phyloP scores from a whole-genome alignment of 2,329 filamentous ascomycete species.

The Pseudogymnoascus destructans region DNA sequence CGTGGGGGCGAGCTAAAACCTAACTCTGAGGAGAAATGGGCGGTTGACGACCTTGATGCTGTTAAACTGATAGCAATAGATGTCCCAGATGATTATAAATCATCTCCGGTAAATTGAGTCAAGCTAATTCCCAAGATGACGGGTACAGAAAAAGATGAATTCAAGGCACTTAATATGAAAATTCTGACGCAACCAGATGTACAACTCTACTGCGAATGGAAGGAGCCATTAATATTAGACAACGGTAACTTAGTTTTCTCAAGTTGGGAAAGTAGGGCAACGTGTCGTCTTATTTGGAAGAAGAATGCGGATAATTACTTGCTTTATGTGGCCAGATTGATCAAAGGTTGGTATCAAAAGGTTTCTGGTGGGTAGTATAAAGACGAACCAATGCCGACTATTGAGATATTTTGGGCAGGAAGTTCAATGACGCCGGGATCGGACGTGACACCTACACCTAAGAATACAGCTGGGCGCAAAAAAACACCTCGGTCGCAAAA shows the following conservation, averaged over 20 bases:
- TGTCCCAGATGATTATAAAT: not conserved
- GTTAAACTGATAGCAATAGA: not conserved
- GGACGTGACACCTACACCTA: constrained; percentile 8
- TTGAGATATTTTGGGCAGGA: not conserved
- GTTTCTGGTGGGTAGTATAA: not conserved
- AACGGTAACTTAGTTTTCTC: not conserved
- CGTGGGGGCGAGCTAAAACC: constrained; percentile 8
- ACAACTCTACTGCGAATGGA: not conserved
- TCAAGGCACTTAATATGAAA: not conserved
- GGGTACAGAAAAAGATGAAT: not conserved
- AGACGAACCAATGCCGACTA: not conserved
- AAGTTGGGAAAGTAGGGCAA: not conserved
- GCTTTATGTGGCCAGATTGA: not conserved
- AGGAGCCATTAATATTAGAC: not conserved
- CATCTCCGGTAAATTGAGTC: not conserved
- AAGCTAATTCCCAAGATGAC: not conserved
- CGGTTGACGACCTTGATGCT: not conserved
- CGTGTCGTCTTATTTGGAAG: not conserved
- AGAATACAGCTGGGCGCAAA: constrained; percentile 8
- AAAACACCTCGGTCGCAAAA: not conserved
- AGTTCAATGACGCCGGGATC: not conserved
- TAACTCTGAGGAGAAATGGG: not conserved
- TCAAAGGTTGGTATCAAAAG: not conserved
- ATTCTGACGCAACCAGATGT: not conserved
- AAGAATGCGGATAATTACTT: not conserved